Evolutionary conservation across 768 basidiomycete genomes (phyloP).

Genomic region (Boletus fagicola): DNA sequence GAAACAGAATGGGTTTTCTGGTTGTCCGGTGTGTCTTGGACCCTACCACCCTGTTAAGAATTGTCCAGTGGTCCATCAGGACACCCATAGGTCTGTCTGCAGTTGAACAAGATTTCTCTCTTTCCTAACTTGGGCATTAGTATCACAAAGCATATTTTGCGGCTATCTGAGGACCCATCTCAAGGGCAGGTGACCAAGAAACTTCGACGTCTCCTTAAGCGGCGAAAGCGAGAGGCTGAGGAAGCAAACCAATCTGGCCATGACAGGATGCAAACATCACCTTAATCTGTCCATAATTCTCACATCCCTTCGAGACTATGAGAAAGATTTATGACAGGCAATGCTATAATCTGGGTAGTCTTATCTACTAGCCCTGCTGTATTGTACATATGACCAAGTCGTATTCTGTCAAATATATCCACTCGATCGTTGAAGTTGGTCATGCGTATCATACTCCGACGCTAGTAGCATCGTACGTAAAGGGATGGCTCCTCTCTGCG

Average conservation of each 20-base stretch:
- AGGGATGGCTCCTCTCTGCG: constrained; percentile 26
- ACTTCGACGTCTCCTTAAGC: constrained; percentile 40
- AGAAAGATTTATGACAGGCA: constrained; percentile 5
- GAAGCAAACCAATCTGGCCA: not conserved
- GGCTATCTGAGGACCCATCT: constrained; percentile 42
- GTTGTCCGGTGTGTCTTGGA: constrained; percentile 50
- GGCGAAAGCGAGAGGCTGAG: constrained; percentile 29
- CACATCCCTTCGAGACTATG: not conserved
- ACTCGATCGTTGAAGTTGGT: not conserved
- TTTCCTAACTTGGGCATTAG: constrained; percentile 31
- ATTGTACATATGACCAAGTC: constrained; percentile 3
- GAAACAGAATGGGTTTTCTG: constrained; percentile 21
- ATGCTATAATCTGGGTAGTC: constrained; percentile 15
- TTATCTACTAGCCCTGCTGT: constrained; percentile 11
- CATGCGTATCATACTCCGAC: constrained; percentile 15
- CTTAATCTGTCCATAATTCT: not conserved
- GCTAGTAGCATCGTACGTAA: constrained; percentile 19
- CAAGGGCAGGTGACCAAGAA: constrained; percentile 35
- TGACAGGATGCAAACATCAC: constrained; percentile 2
- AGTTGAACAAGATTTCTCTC: not conserved
- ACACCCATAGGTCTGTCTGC: constrained; percentile 50
- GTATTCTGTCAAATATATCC: not conserved
- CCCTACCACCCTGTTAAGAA: constrained; percentile 48
- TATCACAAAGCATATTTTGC: constrained; percentile 41
- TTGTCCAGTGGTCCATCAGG: constrained; percentile 55